These are phyloP conservation scores for Coniella vitis DNA, from an alignment of 2,329 filamentous ascomycete species.

Conservation along the genomic window DNA sequence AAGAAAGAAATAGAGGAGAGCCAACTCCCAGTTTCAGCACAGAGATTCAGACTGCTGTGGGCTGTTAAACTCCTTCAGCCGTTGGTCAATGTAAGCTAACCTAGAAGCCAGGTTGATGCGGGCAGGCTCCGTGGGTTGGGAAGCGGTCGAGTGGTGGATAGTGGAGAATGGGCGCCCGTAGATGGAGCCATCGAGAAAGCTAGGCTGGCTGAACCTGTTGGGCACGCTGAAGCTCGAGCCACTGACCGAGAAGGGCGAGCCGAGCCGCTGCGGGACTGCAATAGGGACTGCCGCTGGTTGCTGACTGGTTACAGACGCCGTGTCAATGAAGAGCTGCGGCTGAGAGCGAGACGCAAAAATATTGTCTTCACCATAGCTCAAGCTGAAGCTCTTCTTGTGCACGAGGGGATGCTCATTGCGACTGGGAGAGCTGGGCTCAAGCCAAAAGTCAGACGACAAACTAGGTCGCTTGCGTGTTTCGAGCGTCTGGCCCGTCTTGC, in stretches of 20 bases:
- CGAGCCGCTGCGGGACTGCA: constrained; percentile 40
- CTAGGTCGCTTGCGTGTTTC: constrained; percentile 51
- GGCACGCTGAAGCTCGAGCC: constrained; percentile 53
- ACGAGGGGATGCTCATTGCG: constrained; percentile 13
- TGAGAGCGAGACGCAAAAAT: constrained; percentile 9
- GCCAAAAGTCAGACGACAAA: constrained; percentile 48
- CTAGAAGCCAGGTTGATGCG: constrained; percentile 42
- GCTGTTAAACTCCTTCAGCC: constrained; percentile 47
- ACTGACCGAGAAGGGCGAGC: constrained; percentile 50
- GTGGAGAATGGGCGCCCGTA: constrained; percentile 50
- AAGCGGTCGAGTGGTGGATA: constrained; percentile 40
- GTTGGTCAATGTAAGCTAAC: constrained; percentile 52
- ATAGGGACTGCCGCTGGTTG: constrained; percentile 24
- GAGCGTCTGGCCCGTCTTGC: constrained; percentile 41
- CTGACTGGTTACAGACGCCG: constrained; percentile 16
- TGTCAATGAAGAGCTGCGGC: constrained; percentile 9
- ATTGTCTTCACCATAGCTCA: constrained; percentile 9
- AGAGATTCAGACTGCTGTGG: constrained; percentile 46
- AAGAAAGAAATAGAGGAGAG: no score
- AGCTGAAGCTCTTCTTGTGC: constrained; percentile 26
- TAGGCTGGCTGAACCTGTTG: constrained; percentile 44
- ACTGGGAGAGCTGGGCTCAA: constrained; percentile 31
- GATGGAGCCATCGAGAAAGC: constrained; percentile 36
- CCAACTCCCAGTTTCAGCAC: no score
- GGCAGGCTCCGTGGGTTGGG: constrained; percentile 26